Percentiles rank a stretch among this genome's conserved stretches.
phyloP scores from a whole-genome alignment of 129 eudicot genomes.

The Chrysanthemum seticuspe region DNA sequence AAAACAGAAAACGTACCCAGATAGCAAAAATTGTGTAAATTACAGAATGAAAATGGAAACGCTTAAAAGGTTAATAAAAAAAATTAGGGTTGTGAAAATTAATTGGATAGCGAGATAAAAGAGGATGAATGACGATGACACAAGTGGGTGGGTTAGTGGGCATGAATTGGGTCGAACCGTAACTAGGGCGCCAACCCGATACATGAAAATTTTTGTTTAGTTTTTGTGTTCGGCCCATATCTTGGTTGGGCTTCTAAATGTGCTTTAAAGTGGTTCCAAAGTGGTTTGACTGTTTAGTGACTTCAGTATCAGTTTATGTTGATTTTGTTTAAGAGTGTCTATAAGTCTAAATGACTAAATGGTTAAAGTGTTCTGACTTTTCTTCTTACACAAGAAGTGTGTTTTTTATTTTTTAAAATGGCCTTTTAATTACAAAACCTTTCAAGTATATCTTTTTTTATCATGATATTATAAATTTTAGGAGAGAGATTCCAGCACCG shows the following conservation, averaged over 20 bases:
- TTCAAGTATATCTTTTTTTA: too few relatives aligned
- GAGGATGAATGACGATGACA: neutral
- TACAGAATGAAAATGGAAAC: neutral
- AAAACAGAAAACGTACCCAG: too few relatives aligned
- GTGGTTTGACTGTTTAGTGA: neutral
- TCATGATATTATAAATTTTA: too few relatives aligned
- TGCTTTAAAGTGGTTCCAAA: neutral
- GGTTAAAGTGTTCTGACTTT: too few relatives aligned
- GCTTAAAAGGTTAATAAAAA: neutral
- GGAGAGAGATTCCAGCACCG: too few relatives aligned
- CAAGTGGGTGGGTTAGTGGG: slow-evolving; percentile 17
- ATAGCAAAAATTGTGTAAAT: too few relatives aligned
- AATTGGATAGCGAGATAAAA: neutral
- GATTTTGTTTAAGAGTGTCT: too few relatives aligned
- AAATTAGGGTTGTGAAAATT: slow-evolving; percentile 2
- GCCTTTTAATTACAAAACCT: too few relatives aligned
- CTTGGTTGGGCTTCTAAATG: slow-evolving; percentile 18
- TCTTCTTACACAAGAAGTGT: too few relatives aligned
- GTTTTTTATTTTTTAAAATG: too few relatives aligned
- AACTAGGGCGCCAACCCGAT: slow-evolving; percentile 47
- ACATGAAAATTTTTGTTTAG: neutral
- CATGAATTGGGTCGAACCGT: slow-evolving; percentile 30
- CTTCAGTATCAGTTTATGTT: too few relatives aligned
- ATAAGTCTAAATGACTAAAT: too few relatives aligned
- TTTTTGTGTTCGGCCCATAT: slow-evolving; percentile 22